Conservation (phyloP, 1,139 yeast genomes). For the Suhomyces guaymorum region DNA sequence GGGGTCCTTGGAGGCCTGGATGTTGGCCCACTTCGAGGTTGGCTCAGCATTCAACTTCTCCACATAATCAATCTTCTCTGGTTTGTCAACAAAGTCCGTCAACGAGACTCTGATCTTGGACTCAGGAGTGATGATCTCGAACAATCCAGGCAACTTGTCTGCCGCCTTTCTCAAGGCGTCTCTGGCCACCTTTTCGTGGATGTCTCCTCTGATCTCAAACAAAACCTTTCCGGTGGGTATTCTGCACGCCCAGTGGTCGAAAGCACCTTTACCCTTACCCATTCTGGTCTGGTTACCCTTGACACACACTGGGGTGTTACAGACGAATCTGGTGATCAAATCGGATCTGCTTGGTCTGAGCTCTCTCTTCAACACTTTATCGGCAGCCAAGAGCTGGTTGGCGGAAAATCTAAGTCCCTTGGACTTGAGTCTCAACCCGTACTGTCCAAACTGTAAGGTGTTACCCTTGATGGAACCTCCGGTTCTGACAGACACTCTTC, state of each 20-base stretch:
- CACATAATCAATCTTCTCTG: conserved; percentile 53
- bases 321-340: conserved; percentile 76
- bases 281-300: conserved; percentile 99
- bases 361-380: conserved; percentile 76
- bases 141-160: conserved; percentile 87
- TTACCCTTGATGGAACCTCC: conserved; percentile 95
- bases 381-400: conserved; percentile 88
- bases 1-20: conserved; percentile 50
- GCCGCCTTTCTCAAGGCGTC: conserved; percentile 93
- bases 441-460: conserved; percentile 73
- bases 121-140: conserved; percentile 75
- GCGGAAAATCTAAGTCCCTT: conserved; percentile 90
- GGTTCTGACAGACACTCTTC: conserved; percentile 89
- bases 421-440: conserved; percentile 82
- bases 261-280: conserved; percentile 99
- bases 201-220: conserved; percentile 77
- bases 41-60: conserved; percentile 62
- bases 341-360: conserved; percentile 73
- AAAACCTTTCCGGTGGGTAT: conserved; percentile 94
- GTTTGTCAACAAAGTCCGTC: conserved; percentile 43
- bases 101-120: conserved; percentile 76
- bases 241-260: conserved; percentile 96
- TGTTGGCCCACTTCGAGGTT: conserved; percentile 58
- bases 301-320: conserved; percentile 87
- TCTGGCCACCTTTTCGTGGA: conserved; percentile 88